Conservation (phyloP, 441 rosid genomes). For the Viola pubescens region DNA sequence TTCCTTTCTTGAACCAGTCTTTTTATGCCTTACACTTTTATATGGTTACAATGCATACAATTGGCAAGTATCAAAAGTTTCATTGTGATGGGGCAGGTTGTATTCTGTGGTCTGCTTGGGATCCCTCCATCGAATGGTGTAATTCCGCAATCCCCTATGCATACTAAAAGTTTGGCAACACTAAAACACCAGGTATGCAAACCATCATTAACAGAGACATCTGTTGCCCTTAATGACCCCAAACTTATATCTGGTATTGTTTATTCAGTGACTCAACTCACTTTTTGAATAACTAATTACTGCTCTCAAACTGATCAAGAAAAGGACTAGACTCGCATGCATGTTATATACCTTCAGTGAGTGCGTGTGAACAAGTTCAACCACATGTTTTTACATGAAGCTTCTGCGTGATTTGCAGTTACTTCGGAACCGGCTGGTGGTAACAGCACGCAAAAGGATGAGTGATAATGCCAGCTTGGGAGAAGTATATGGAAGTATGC, state of each 20-base stretch:
- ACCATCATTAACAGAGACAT: neutral
- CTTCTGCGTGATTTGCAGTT: constrained; percentile 30
- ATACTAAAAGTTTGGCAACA: constrained; percentile 67
- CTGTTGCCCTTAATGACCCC: neutral
- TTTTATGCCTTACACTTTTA: neutral
- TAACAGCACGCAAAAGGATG: constrained; percentile 50
- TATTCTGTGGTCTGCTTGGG: constrained; percentile 67
- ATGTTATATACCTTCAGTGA: too few relatives aligned
- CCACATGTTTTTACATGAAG: neutral
- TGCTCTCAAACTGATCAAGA: too few relatives aligned
- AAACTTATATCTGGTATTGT: neutral
- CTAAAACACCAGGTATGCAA: constrained; percentile 59
- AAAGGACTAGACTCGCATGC: too few relatives aligned
- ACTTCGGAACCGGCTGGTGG: constrained; percentile 47
- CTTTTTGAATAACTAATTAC: neutral
- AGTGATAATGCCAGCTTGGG: constrained; percentile 40
- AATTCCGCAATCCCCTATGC: constrained; percentile 85
- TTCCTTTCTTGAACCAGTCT: constrained; percentile 3
- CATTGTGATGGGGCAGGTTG: constrained; percentile 32
- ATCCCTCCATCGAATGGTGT: constrained; percentile 81
- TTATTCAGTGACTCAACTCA: neutral
- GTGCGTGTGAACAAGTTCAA: neutral
- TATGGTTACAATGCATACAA: neutral
- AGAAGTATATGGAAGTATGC: constrained; percentile 59
- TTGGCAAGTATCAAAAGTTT: constrained; percentile 1